These are phyloP conservation scores for Phialophora tarda DNA, from an alignment of 2,329 filamentous ascomycete species.

Conservation along the genomic window DNA sequence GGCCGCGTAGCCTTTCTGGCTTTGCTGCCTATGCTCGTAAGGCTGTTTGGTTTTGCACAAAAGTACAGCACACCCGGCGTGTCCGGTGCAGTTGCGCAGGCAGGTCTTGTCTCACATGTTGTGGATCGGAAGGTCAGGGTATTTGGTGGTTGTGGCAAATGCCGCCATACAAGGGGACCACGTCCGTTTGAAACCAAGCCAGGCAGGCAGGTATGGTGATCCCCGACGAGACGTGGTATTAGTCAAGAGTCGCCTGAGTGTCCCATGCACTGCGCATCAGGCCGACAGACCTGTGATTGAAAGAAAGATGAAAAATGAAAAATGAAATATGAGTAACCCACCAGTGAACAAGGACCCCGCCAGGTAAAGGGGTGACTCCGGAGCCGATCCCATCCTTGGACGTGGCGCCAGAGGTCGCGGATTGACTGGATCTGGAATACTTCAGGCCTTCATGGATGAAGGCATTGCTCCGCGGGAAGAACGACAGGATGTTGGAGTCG, in stretches of 20 bases:
- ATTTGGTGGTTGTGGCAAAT: neutral
- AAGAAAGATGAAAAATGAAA: neutral
- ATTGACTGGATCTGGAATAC: constrained; percentile 21
- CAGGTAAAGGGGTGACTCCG: constrained; percentile 38
- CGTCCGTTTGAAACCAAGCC: neutral
- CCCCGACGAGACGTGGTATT: neutral
- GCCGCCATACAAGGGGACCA: neutral
- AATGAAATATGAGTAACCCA: constrained; percentile 51
- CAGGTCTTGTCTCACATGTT: constrained; percentile 2
- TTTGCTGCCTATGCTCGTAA: neutral
- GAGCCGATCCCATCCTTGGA: constrained; percentile 7
- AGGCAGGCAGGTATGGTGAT: neutral
- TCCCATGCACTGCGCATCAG: no score
- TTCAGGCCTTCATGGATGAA: constrained; percentile 82
- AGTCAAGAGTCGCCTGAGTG: neutral
- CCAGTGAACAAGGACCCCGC: constrained; percentile 72
- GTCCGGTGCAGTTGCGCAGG: constrained; percentile 3
- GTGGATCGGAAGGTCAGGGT: constrained; percentile 1
- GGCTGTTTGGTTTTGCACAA: neutral
- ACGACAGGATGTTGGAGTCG: constrained; percentile 81
- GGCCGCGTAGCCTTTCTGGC: neutral
- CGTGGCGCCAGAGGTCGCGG: neutral
- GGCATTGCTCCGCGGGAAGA: constrained; percentile 76
- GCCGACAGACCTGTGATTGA: no score
- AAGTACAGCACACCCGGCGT: constrained; percentile 15